Conservation (phyloP, 805 yeast genomes). For the Saccharomycodes ludwigii region DNA sequence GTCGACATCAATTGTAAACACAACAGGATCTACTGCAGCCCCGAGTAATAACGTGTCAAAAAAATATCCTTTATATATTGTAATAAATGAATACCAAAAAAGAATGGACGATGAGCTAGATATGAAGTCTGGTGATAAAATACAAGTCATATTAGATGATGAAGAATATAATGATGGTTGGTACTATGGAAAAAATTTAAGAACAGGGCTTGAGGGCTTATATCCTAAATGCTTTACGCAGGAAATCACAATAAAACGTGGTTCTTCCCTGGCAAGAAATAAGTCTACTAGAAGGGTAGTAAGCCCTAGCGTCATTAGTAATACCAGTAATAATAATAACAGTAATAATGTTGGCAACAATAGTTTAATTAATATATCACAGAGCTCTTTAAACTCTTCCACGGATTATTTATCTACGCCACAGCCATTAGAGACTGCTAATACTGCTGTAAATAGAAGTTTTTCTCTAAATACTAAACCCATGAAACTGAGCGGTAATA, state of each 20-base stretch:
- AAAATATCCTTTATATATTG: slow-evolving; percentile 29
- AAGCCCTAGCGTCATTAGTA: slow-evolving; percentile 18
- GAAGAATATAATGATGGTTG: slow-evolving; percentile 92
- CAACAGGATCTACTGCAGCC: slow-evolving; percentile 5
- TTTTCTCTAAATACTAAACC: too few species aligned
- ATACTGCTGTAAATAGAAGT: slow-evolving; percentile 8
- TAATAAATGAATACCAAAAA: slow-evolving; percentile 78
- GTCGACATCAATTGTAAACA: slow-evolving; percentile 6
- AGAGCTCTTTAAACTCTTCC: slow-evolving; percentile 10
- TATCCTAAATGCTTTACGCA: slow-evolving; percentile 87
- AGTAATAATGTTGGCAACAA: not conserved
- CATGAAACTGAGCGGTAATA: not conserved
- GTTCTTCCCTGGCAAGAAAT: slow-evolving; percentile 39
- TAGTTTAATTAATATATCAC: slow-evolving; percentile 1
- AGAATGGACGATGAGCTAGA: slow-evolving; percentile 84
- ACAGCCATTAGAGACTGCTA: slow-evolving; percentile 16
- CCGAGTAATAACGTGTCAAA: slow-evolving; percentile 6
- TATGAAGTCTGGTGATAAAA: slow-evolving; percentile 67
- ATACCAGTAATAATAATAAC: not conserved
- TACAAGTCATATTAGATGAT: slow-evolving; percentile 86
- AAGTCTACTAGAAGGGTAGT: slow-evolving; percentile 40
- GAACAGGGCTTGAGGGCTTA: slow-evolving; percentile 67
- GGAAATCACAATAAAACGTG: slow-evolving; percentile 24
- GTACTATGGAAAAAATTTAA: slow-evolving; percentile 79
- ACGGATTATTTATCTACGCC: slow-evolving; percentile 18